Conservation (phyloP, 2,329 filamentous ascomycete genomes). For the Sclerotinia nivalis region DNA sequence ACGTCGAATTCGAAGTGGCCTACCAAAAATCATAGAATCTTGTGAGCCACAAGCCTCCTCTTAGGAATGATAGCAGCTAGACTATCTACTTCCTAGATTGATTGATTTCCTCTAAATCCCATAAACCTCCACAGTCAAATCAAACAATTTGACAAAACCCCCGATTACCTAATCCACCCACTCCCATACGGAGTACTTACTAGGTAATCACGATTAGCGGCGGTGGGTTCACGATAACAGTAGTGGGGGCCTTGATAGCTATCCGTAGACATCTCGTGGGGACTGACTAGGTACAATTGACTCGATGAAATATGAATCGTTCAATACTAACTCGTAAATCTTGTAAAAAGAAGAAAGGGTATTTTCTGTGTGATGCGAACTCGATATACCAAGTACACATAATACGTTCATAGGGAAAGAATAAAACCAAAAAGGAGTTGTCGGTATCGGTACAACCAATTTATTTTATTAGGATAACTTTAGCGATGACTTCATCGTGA, state of each 20-base stretch:
- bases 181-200: neutral
- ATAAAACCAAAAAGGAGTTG: neutral
- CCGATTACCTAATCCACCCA: neutral
- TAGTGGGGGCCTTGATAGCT: slow-evolving; percentile 2
- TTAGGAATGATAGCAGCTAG: neutral
- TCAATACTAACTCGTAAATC: neutral
- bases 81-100: neutral
- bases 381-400: neutral
- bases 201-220: neutral
- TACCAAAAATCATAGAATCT: neutral
- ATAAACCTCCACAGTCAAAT: neutral
- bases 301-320: too few species aligned
- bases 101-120: neutral
- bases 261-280: neutral
- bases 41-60: neutral
- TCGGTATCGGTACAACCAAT: neutral
- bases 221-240: neutral
- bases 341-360: neutral
- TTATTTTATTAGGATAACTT: neutral
- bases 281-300: neutral
- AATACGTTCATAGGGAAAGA: neutral
- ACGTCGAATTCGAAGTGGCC: neutral
- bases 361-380: too few species aligned
- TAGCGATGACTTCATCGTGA: slow-evolving; percentile 16
- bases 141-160: too few species aligned